Conservation (phyloP, 1,139 yeast species). For the Candida pseudoviswanathii region DNA sequence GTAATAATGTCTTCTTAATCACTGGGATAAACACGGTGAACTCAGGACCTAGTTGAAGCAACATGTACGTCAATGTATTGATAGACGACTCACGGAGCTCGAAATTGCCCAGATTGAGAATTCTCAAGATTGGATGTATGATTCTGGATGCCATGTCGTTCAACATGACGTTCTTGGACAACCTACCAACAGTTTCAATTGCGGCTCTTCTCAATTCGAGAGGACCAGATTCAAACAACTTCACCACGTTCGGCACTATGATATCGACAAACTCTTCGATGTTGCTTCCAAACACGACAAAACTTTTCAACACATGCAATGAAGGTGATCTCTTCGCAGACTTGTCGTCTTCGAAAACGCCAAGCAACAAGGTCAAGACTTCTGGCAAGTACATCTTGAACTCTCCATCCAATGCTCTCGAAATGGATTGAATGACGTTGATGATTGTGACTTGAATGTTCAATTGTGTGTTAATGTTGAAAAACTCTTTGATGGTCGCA, state of each 20-base stretch:
- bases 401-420: constrained; percentile 88
- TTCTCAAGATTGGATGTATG: constrained; percentile 81
- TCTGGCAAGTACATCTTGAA: constrained; percentile 83
- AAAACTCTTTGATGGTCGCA: constrained; percentile 73
- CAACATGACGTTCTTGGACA: constrained; percentile 72
- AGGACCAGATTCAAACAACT: constrained; percentile 72
- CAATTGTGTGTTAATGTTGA: constrained; percentile 50
- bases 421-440: constrained; percentile 78
- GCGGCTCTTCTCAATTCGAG: constrained; percentile 69
- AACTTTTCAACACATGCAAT: constrained; percentile 75
- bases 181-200: constrained; percentile 79
- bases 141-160: constrained; percentile 91
- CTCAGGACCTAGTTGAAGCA: constrained; percentile 81
- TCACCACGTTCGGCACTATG: constrained; percentile 80
- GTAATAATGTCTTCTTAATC: constrained; percentile 68
- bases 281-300: constrained; percentile 87
- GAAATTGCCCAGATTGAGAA: constrained; percentile 59
- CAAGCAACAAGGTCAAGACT: constrained; percentile 72
- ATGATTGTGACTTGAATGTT: constrained; percentile 80
- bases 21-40: constrained; percentile 88
- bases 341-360: constrained; percentile 77
- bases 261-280: constrained; percentile 88
- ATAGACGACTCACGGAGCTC: constrained; percentile 67
- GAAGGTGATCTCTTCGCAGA: constrained; percentile 67
- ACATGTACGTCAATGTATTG: constrained; percentile 77